These are phyloP conservation scores for Sphaerulina populicola DNA, from an alignment of 2,329 filamentous ascomycete genomes.

Conservation along the genomic window DNA sequence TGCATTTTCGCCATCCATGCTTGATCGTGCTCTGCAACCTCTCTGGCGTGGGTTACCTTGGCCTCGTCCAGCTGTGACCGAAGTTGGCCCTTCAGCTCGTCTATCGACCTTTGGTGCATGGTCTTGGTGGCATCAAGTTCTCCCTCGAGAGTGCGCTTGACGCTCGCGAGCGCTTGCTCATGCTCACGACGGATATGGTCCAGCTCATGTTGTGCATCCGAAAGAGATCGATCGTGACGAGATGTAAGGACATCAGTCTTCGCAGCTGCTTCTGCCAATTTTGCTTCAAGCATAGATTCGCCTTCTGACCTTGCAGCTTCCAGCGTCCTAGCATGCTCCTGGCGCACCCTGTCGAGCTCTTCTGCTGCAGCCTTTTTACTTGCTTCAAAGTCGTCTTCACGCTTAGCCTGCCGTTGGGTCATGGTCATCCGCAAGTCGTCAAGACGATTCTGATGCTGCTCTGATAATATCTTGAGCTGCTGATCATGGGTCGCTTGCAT, in stretches of 20 bases:
- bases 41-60: conserved; percentile 13
- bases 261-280: conserved; percentile 15
- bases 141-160: conserved; percentile 7
- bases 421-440: conserved; percentile 8
- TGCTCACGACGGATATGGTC: conserved; percentile 13
- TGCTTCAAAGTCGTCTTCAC: conserved; percentile 9
- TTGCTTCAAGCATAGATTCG: conserved; percentile 9
- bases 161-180: conserved; percentile 10
- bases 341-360: conserved; percentile 10
- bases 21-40: conserved; percentile 18
- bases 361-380: conserved; percentile 2
- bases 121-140: conserved; percentile 6
- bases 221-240: conserved; percentile 11
- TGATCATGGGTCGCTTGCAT: conserved; percentile 7
- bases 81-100: conserved; percentile 11
- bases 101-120: conserved; percentile 1
- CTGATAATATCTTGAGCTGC: conserved; percentile 4
- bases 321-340: conserved; percentile 8
- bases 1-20: conserved; percentile 20
- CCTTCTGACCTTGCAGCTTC: conserved; percentile 10
- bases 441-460: conserved; percentile 7
- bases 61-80: conserved; percentile 12
- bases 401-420: conserved; percentile 5
- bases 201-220: conserved; percentile 13
- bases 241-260: conserved; percentile 8